phyloP scores from a whole-genome alignment of 768 basidiomycete species.

The Leccinum truebloodii region DNA sequence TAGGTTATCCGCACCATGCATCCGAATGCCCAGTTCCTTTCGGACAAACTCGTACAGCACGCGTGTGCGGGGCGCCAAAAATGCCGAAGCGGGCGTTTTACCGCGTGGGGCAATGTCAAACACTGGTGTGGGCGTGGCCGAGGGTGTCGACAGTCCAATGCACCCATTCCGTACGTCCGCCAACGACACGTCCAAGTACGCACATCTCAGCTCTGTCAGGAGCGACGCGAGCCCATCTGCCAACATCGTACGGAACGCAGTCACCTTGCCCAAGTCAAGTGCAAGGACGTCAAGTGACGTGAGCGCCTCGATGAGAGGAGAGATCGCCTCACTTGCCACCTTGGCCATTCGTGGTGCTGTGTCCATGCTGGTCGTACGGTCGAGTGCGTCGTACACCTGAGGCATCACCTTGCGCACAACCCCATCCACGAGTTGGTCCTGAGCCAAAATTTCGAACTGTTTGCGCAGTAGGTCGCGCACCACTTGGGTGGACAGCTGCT shows the following conservation, averaged over 20 bases:
- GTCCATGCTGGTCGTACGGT: conserved; percentile 74
- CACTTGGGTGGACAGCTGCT: conserved; percentile 28
- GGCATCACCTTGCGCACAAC: conserved; percentile 35
- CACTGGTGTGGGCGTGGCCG: conserved; percentile 29
- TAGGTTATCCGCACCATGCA: conserved; percentile 80
- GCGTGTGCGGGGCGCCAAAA: conserved; percentile 54
- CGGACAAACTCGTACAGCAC: conserved; percentile 80
- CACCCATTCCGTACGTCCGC: conserved; percentile 19
- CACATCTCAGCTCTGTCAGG: conserved; percentile 31
- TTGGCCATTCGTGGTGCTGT: conserved; percentile 65
- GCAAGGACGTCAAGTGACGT: conserved; percentile 10
- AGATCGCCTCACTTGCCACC: conserved; percentile 62
- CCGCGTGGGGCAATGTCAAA: conserved; percentile 52
- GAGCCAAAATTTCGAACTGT: conserved; percentile 14
- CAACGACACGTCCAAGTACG: conserved; percentile 29
- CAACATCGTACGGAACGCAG: conserved; percentile 24
- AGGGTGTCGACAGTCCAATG: conserved; percentile 12
- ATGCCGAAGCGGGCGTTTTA: conserved; percentile 63
- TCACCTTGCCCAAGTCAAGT: conserved; percentile 25
- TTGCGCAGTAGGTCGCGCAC: conserved; percentile 20
- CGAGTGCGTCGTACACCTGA: conserved; percentile 52
- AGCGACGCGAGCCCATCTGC: conserved; percentile 18
- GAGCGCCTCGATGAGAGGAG: conserved; percentile 56
- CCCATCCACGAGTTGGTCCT: conserved; percentile 16
- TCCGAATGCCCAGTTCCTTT: conserved; percentile 66